Base-by-base conservation (phyloP, 768 basidiomycete genomes). In the Russula sp. region DNA sequence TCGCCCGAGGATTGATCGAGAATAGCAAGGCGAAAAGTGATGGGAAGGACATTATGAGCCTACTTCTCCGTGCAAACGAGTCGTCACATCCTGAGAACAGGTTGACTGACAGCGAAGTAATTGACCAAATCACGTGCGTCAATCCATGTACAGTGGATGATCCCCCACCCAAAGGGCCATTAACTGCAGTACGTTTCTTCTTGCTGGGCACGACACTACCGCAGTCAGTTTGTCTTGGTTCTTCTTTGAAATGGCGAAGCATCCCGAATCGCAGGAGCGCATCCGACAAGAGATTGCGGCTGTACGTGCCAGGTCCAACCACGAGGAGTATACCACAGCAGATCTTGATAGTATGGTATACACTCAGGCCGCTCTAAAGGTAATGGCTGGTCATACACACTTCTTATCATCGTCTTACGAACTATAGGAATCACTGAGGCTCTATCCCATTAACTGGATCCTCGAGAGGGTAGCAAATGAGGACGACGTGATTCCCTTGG, bases 181-280 rank as follows among this genome's bases (percentile, higher is more conserved):
- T 29, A 29, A 29, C 25, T 29, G 25, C 25, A 29, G 25, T 9
- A 42, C 50, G 2, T 2, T 66, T 6, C 42, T 66, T 20, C 35
- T 66, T 11, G 65, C 65, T 20, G 65, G 65, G 2, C 65, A 66
- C n/a, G 65, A 66, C 13, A 64, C 63, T 10, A 66, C 63, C 18
- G 25, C 65, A 18, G 52, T 18, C 20, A 57, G 43, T 18, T 18
- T 66, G 5, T 47, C 49, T 32, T 66, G 65, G 65, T 60, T 64
- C 50, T 48, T 66, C 11, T 66, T 55, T 53, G 65, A 66, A 22
- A 6, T 65, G 3, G 63, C 65, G n/a, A 66, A 65, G 42, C 48
- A 66, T 35, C 54, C 58, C 5, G 58, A 65, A 22, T 65, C 48
- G 20, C 65, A 66, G 49, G 36, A 50, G 13, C 64, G 58, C 32